These are phyloP conservation scores for Alternaria ventricosa DNA, from an alignment of 2,329 filamentous ascomycete genomes.

Conservation along the genomic window DNA sequence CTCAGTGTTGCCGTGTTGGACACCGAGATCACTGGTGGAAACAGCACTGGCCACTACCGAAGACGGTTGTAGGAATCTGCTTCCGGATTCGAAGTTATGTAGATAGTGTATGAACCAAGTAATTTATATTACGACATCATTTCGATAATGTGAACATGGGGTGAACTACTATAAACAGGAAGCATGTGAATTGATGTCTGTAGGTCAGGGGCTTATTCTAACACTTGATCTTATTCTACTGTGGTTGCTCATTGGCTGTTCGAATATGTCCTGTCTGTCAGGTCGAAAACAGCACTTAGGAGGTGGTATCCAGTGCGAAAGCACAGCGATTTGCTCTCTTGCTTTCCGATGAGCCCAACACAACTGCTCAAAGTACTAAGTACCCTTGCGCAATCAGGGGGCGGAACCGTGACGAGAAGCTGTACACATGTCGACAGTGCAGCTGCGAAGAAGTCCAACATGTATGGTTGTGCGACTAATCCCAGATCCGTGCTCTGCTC, in stretches of 20 bases:
- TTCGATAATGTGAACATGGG: background rate
- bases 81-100: background rate
- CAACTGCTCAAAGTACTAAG: slow-evolving; percentile 20
- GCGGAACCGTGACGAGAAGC: background rate
- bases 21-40: slow-evolving; percentile 22
- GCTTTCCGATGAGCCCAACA: slow-evolving; percentile 21
- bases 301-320: slow-evolving; percentile 22
- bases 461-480: slow-evolving; percentile 25
- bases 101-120: background rate
- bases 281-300: slow-evolving; percentile 11
- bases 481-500: slow-evolving; percentile 3
- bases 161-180: background rate
- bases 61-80: background rate
- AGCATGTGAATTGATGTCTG: background rate
- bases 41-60: background rate
- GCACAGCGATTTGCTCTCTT: slow-evolving; percentile 20
- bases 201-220: background rate
- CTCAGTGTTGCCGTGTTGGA: slow-evolving; percentile 65
- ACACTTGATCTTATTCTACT: background rate
- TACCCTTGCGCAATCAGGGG: background rate
- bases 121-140: background rate
- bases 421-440: slow-evolving; percentile 27
- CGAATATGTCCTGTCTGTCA: background rate
- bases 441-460: slow-evolving; percentile 30
- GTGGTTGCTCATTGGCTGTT: background rate